A percentile compares a stretch with the other conserved stretches of the same genome.
These are phyloP conservation scores for Aspergillus hancockii DNA, from an alignment of 495 filamentous ascomycete genomes.

Conservation along the genomic window DNA sequence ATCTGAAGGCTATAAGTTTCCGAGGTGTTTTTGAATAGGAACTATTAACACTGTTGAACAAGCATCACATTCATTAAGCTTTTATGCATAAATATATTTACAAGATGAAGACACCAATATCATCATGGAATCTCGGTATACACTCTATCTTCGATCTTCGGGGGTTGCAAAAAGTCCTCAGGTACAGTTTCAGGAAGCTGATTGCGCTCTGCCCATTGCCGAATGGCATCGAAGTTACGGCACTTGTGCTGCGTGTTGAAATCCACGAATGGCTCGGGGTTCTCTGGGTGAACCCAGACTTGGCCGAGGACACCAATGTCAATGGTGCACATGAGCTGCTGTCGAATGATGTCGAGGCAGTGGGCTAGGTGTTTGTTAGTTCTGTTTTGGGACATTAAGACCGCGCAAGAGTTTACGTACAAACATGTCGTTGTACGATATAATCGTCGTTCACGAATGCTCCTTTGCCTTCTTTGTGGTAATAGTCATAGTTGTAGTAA, in stretches of 20 bases:
- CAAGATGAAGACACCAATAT: not conserved
- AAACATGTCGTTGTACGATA: constrained; percentile 51
- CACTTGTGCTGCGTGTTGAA: constrained; percentile 58
- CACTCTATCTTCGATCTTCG: constrained; percentile 36
- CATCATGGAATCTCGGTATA: constrained; percentile 39
- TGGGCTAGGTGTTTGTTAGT: constrained; percentile 35
- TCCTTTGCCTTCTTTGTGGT: constrained; percentile 44
- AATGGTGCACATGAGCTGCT: constrained; percentile 57
- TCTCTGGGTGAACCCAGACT: constrained; percentile 48
- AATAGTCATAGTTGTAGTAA: constrained; percentile 60
- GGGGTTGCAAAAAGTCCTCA: constrained; percentile 44
- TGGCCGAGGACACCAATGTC: constrained; percentile 55
- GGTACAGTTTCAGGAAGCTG: constrained; percentile 44
- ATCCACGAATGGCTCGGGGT: constrained; percentile 50
- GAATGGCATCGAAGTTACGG: constrained; percentile 54
- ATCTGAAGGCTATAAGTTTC: no score
- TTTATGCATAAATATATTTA: not conserved
- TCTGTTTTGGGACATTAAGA: not conserved
- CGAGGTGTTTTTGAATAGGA: no score
- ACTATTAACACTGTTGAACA: no score
- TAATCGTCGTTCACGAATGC: constrained; percentile 51
- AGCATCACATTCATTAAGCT: not conserved
- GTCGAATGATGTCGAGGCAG: constrained; percentile 56
- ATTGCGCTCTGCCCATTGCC: constrained; percentile 49
- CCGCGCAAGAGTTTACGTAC: constrained; percentile 23